Evolutionary conservation across 2,329 filamentous ascomycete species (phyloP), one percentile per base, ranked within the genome.

Genomic region (Ophiocordyceps camponoti-floridani): DNA sequence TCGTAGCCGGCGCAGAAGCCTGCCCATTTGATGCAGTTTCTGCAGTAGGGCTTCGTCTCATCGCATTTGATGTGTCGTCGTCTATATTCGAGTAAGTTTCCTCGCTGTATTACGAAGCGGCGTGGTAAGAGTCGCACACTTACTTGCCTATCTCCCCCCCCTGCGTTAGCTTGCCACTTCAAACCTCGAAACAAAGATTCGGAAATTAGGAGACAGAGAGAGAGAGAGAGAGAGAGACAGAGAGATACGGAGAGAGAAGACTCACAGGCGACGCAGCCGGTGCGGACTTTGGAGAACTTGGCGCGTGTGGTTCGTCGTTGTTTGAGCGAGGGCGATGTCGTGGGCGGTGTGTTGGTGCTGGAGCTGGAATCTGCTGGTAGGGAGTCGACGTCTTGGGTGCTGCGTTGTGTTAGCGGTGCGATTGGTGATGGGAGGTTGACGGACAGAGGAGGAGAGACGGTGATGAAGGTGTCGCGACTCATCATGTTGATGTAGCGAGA

Each of bases 41-140:
- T 52, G 48, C 59, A 61, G 13, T 51, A 53, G 6, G 59, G 59
- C 46, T 60, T 61, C 7, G 54, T 51, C 45, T 62, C 59, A 45
- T 62, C 59, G 48, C 58, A 62, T 44, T 62, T 62, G 30, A 62
- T 55, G 42, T 61, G 59, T 13, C 58, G 54, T 44, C 52, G 54
- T 47, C 58, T 62, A 42, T 16, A 28, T 26, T 35, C 31, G 9
- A 42, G 47, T 45, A 44, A 48, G 41, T 11, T 18, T 42, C 23
- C 11, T n/a, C n/a, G 3, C 4, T 37, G 6, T 13, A 6, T 12
- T 4, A 7, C 5, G 12, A 14, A n/a, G 12, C 33, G 4, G 6
- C 12, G 12, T n/a, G 4, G 14, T 31, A 14, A 27, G 26, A 13
- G 12, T 23, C 26, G 16, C 51, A 3, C 12, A 35, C 55, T 53